Base-by-base conservation (phyloP, 2,329 filamentous ascomycete species). In the Podosphaera aphanis region DNA sequence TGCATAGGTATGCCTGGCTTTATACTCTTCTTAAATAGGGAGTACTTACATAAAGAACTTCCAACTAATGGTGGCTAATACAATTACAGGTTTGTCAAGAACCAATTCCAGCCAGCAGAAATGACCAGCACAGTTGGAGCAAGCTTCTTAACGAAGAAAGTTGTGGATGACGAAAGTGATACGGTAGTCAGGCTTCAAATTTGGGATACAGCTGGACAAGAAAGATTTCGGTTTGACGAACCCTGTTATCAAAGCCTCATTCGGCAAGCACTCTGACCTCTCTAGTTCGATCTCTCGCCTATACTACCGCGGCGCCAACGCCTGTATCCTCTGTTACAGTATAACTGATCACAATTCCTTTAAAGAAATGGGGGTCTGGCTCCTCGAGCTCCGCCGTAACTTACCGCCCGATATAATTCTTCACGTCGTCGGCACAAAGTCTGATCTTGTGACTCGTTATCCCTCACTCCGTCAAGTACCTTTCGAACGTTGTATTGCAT, bases 191-290 rank as follows among this genome's bases (percentile, higher is more conserved):
- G 86, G n/a, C 68, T 94, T 33, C 86, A 94, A 59, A 92, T 94
- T 53, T 94, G 86, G 86, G 86, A 94, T 60, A 94, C 86, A 68
- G 76, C 88, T 47, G 88, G 88, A 49, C 88, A 98, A 60, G 88
- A 98, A 66, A 77, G 88, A 47, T 98, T 95, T 62, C 77, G 88
- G 57, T 58, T 11, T 29, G 25, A 29, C 25, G 50, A 40, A 49
- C 25, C 10, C 41, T 42, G 19, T 36, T 33, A n/a, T 25, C 16
- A 16, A 43, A 43, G 20, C 15, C 40, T 31, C 16, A 15, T 44
- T 35, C 35, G 25, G 33, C 42, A 48, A 48, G 43, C 40, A 43
- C 44, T 25, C 23, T 33, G n/a, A 21, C 36, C 21, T n/a, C 16
- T 21, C 41, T 38, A 58, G 56, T 55, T 86, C 81, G 50, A 95